A percentile compares a stretch with the other conserved stretches of the same genome.
Evolutionary conservation across 768 basidiomycete species (phyloP).

Genomic region (Leccinum boreale): DNA sequence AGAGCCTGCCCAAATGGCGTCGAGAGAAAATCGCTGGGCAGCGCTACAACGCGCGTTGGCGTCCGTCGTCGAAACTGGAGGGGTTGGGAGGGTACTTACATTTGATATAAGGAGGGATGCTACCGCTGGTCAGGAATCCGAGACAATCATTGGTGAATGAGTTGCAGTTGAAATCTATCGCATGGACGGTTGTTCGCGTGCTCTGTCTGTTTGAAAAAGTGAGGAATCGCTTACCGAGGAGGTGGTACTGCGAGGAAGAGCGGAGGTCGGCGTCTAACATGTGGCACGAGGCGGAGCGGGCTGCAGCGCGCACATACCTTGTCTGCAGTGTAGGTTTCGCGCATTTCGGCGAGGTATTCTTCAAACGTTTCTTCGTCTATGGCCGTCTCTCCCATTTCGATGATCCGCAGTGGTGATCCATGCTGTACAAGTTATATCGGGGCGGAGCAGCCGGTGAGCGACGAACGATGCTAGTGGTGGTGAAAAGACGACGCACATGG

Average conservation of each 20-base stretch:
- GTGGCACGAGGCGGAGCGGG: no score
- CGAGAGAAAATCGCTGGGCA: slow-evolving; percentile 81
- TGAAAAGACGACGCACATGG: slow-evolving; percentile 52
- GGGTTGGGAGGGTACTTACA: slow-evolving; percentile 37
- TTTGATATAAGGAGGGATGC: slow-evolving; percentile 80
- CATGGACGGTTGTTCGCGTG: neutral
- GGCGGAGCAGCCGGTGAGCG: neutral
- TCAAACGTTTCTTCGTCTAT: slow-evolving; percentile 83
- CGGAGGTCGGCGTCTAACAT: neutral
- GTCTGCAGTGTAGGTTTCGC: slow-evolving; percentile 82
- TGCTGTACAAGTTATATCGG: slow-evolving; percentile 44
- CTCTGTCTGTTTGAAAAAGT: neutral
- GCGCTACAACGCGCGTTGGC: slow-evolving; percentile 40
- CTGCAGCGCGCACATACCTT: slow-evolving; percentile 50
- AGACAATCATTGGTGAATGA: slow-evolving; percentile 88
- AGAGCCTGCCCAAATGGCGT: slow-evolving; percentile 86
- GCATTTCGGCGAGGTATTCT: slow-evolving; percentile 77
- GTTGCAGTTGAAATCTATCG: slow-evolving; percentile 88
- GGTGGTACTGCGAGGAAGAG: slow-evolving; percentile 61
- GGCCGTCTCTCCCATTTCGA: slow-evolving; percentile 76
- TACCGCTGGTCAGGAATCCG: slow-evolving; percentile 81
- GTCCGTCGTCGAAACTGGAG: neutral
- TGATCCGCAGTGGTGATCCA: slow-evolving; percentile 64
- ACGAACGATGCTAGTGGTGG: neutral
- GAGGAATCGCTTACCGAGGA: slow-evolving; percentile 53